Conservation (phyloP, 1,139 yeast genomes). For the Debaryomycetaceae sp. region DNA sequence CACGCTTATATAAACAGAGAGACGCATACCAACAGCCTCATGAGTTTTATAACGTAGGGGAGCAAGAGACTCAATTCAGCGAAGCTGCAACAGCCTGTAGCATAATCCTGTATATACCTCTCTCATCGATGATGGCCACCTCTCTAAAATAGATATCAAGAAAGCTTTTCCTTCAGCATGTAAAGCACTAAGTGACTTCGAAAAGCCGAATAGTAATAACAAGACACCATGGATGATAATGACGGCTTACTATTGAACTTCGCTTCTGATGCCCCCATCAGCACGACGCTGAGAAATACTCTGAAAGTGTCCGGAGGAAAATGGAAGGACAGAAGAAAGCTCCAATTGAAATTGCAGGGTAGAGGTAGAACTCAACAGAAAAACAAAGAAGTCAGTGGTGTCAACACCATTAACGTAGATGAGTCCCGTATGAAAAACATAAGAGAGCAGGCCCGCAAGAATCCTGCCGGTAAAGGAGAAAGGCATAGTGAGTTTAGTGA, state of each 20-base stretch:
- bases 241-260: conserved; percentile 70
- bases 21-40: no score
- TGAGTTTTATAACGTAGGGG: no score
- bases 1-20: no score
- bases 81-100: no score
- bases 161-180: no score
- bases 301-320: conserved; percentile 62
- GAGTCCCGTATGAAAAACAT: conserved; percentile 12
- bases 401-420: conserved; percentile 33
- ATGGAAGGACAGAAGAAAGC: conserved; percentile 76
- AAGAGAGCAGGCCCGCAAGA: neutral
- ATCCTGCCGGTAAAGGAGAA: conserved; percentile 1
- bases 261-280: conserved; percentile 30
- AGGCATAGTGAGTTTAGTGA: conserved; percentile 2
- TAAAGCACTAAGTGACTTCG: no score
- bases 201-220: neutral
- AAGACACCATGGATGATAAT: conserved; percentile 39
- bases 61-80: no score
- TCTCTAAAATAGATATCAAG: no score
- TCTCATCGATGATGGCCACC: no score
- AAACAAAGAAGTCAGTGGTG: conserved; percentile 27
- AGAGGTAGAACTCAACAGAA: conserved; percentile 36
- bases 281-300: conserved; percentile 7
- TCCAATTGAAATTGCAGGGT: conserved; percentile 47
- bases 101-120: no score